phyloP scores from a whole-genome alignment of 345 rosid species.

The Laguncularia racemosa region DNA sequence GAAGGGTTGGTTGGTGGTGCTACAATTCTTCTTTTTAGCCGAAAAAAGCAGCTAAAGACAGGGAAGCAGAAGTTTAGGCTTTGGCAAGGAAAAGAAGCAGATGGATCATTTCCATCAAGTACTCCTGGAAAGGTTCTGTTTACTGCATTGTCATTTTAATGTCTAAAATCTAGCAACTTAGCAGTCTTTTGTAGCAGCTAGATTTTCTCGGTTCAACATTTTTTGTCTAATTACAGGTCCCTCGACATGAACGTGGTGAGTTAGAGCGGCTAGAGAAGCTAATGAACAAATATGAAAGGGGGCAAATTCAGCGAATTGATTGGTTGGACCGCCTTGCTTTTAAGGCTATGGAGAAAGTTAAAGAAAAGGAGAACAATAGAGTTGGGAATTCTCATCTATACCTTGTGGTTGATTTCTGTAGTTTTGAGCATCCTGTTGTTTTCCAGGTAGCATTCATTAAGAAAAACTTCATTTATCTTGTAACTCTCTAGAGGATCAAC shows the following conservation, averaged over 20 bases:
- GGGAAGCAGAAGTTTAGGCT: conserved; percentile 97
- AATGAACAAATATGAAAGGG: conserved; percentile 82
- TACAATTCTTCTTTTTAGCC: conserved; percentile 79
- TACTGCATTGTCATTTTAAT: neutral
- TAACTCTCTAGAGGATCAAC: neutral
- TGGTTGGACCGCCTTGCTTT: conserved; percentile 93
- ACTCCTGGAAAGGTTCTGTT: conserved; percentile 96
- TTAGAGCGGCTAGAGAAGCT: conserved; percentile 90
- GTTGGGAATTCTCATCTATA: conserved; percentile 67
- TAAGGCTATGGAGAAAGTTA: conserved; percentile 71
- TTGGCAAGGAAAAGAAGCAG: conserved; percentile 85
- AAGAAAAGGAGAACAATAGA: conserved; percentile 66
- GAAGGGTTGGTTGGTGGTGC: conserved; percentile 94
- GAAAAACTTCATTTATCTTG: neutral
- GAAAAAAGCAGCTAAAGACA: conserved; percentile 81
- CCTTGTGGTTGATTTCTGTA: conserved; percentile 79
- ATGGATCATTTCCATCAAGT: conserved; percentile 74
- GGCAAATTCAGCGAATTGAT: conserved; percentile 79
- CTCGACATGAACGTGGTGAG: conserved; percentile 87
- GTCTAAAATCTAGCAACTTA: neutral
- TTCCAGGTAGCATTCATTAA: conserved; percentile 54
- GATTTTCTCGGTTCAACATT: neutral
- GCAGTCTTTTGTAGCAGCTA: neutral
- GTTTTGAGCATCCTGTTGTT: conserved; percentile 94
- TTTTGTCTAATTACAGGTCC: conserved; percentile 48